Conservation (phyloP, 164 flowering plant genomes). For the Tinospora cordifolia region DNA sequence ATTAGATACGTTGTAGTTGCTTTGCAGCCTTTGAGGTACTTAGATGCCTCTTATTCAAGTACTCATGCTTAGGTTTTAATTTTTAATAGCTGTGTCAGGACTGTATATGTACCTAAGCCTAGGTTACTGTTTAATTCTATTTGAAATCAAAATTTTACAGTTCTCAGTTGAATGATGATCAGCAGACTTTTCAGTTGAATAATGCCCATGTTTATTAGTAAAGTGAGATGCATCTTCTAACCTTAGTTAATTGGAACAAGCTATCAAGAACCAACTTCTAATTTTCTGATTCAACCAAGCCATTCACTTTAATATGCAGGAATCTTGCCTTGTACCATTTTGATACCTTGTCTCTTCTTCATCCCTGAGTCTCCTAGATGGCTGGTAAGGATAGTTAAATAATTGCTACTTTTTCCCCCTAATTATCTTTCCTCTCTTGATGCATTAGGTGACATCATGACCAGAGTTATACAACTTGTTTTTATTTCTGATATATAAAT, state of each 20-base stretch:
- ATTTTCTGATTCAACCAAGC: neutral
- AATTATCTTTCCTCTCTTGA: no score
- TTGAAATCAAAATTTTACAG: neutral
- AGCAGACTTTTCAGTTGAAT: neutral
- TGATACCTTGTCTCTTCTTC: conserved; percentile 93
- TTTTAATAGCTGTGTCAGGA: neutral
- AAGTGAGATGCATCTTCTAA: neutral
- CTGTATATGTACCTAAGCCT: neutral
- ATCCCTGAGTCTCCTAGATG: conserved; percentile 97
- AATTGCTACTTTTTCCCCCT: no score
- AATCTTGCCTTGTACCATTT: conserved; percentile 67
- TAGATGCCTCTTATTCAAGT: neutral
- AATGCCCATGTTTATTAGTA: neutral
- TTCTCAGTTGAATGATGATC: neutral
- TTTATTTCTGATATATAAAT: conserved; percentile 1
- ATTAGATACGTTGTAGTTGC: neutral
- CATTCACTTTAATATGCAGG: conserved; percentile 39
- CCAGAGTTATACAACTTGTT: neutral
- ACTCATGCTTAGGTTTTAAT: neutral
- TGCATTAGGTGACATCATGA: neutral
- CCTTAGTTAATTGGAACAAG: neutral
- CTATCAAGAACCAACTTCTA: neutral
- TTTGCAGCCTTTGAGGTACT: neutral
- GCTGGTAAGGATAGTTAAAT: conserved; percentile 53
- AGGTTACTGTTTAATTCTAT: neutral